Percentiles rank a stretch among this genome's conserved stretches.
These are phyloP conservation scores for Diaporthe citrichinensis DNA, from an alignment of 2,329 filamentous ascomycete species.

Conservation along the genomic window DNA sequence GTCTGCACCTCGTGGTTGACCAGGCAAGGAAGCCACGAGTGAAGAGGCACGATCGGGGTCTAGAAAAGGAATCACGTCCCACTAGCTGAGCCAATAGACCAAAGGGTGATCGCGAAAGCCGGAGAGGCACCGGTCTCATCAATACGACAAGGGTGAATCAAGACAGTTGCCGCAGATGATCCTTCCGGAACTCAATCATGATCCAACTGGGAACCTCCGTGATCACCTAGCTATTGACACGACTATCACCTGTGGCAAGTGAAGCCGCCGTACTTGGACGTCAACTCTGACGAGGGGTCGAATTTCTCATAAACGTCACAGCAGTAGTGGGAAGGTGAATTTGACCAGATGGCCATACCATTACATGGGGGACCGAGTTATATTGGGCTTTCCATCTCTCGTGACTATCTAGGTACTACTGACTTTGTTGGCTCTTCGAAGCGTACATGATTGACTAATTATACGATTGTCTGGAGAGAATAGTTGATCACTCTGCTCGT, in stretches of 20 bases:
- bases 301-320: background rate
- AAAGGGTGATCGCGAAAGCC: background rate
- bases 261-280: background rate
- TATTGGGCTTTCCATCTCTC: background rate
- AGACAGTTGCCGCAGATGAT: background rate
- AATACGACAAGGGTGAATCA: background rate
- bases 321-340: background rate
- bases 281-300: background rate
- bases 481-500: background rate
- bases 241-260: background rate
- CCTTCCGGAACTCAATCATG: background rate
- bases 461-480: fast-evolving
- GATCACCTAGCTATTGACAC: background rate
- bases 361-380: background rate
- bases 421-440: background rate
- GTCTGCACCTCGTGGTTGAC: background rate
- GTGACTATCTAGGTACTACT: background rate
- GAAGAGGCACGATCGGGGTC: background rate
- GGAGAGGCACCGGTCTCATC: too few species aligned
- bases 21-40: background rate
- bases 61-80: fast-evolving
- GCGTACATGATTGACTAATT: background rate
- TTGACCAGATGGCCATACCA: background rate
- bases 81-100: background rate
- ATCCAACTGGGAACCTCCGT: background rate